phyloP scores from a whole-genome alignment of 352 stramenopile species.

The Phytophthora parvispora region DNA sequence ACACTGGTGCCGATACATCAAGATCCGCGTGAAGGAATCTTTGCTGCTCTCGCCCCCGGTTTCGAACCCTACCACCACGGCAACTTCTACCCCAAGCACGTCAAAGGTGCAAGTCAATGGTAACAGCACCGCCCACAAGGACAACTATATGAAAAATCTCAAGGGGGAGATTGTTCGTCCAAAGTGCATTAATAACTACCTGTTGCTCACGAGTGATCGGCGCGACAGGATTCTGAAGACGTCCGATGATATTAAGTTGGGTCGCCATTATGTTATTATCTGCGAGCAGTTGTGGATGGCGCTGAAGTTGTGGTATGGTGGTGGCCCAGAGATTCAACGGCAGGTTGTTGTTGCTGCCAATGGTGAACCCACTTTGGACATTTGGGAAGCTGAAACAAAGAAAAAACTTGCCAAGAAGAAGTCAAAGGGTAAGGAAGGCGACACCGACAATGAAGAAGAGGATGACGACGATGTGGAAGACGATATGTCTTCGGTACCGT shows the following conservation, averaged over 20 bases:
- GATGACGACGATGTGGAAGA: slow-evolving; percentile 47
- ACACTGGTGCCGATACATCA: slow-evolving; percentile 89
- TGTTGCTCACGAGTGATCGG: slow-evolving; percentile 75
- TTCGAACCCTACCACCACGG: slow-evolving; percentile 15
- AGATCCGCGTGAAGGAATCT: slow-evolving; percentile 47
- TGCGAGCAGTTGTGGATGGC: slow-evolving; percentile 91
- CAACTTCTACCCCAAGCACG: slow-evolving; percentile 41
- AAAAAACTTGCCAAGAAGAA: slow-evolving; percentile 68
- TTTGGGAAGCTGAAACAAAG: slow-evolving; percentile 79
- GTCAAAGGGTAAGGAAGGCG: slow-evolving; percentile 35
- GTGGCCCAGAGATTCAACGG: slow-evolving; percentile 87
- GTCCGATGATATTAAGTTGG: slow-evolving; percentile 80
- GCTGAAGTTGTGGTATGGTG: slow-evolving; percentile 94
- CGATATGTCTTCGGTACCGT: slow-evolving; percentile 45
- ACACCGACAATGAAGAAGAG: slow-evolving; percentile 48
- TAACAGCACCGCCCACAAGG: slow-evolving; percentile 45
- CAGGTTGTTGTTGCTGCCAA: slow-evolving; percentile 78
- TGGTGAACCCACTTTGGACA: slow-evolving; percentile 76
- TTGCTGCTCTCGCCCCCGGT: slow-evolving; percentile 28
- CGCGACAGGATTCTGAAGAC: slow-evolving; percentile 76
- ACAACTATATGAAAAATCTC: slow-evolving; percentile 78
- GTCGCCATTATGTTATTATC: slow-evolving; percentile 90
- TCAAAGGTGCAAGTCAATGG: slow-evolving; percentile 46
- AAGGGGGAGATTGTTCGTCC: slow-evolving; percentile 86
- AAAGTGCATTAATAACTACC: slow-evolving; percentile 89